Evolutionary conservation across 169 alveolate species (phyloP), one percentile per base, ranked within the genome.

Genomic region (Plasmodium relictum): DNA sequence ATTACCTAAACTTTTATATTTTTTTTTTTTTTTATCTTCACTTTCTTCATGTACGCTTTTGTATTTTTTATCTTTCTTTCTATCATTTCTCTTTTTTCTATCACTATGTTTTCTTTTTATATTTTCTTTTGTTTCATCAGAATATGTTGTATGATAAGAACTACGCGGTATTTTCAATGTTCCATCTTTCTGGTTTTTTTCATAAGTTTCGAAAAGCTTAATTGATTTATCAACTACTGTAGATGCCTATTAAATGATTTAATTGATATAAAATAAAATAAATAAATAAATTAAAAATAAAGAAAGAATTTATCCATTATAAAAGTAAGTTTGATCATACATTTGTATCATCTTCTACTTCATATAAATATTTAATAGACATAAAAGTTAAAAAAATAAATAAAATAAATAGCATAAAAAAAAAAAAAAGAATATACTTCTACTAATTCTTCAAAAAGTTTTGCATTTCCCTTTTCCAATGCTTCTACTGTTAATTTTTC

Each of bases 401-500:
- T n/a, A 45, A 22, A 74, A 54, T 22, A 12, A n/a, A n/a, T n/a
- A n/a, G n/a, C n/a, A n/a, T n/a, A n/a, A n/a, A n/a, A n/a, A n/a
- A n/a, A 12, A 61, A 24, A 9, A 41, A 62, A 18, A 24, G 41
- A 63, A 18, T 69, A 62, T 80, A 80, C 90, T 58, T 80, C 73
- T 39, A 80, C 90, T 68, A 80, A 41, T 45, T 80, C 56, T 26
- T 80, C 90, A 41, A 80, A 80, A 59, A 80, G 18, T 31, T 20
- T 6, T 59, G 83, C 80, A 31, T 80, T 80, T 14, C 90, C 90
- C 42, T 41, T 68, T 56, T 80, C 90, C 18, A 80, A 7, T 4
- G 90, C 90, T 48, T 68, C 90, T 44, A 68, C 39, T 62, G 90
- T 80, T 56, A 80, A n/a, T 59, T 80, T 80, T 50, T 80, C 83